Evolutionary conservation across 345 rosid species (phyloP).

Genomic region (Rhodamnia rubescens): DNA sequence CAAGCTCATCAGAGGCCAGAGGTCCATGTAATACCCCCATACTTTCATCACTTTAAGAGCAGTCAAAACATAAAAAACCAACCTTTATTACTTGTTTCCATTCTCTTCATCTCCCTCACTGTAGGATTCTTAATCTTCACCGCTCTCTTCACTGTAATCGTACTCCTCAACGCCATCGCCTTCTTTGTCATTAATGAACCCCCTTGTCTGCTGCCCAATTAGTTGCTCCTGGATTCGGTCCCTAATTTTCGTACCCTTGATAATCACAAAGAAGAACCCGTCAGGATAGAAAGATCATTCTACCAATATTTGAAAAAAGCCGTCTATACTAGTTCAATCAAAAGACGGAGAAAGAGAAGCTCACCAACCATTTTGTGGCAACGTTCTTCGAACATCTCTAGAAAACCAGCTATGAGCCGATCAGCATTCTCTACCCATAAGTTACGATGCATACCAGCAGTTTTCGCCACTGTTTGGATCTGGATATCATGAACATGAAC

Average conservation of each 20-base stretch:
- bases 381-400: slow-evolving; percentile 97
- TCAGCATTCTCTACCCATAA: slow-evolving; percentile 99
- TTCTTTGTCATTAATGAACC: slow-evolving; percentile 9
- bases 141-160: slow-evolving; percentile 27
- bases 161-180: slow-evolving; percentile 31
- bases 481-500: background rate
- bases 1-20: background rate
- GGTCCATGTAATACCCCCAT: background rate
- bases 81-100: background rate
- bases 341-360: background rate
- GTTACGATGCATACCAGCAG: slow-evolving; percentile 54
- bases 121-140: slow-evolving; percentile 5
- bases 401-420: slow-evolving; percentile 91
- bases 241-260: slow-evolving; percentile 82
- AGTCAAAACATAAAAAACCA: background rate
- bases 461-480: slow-evolving; percentile 77
- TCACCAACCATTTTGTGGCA: slow-evolving; percentile 89
- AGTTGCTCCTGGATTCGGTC: slow-evolving; percentile 74
- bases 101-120: background rate
- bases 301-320: background rate
- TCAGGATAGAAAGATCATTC: background rate
- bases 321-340: background rate
- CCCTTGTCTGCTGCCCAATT: slow-evolving; percentile 30
- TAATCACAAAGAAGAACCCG: background rate
- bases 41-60: background rate